These are phyloP conservation scores for Wickerhamiella brachini DNA, from an alignment of 805 yeast genomes.

Conservation along the genomic window DNA sequence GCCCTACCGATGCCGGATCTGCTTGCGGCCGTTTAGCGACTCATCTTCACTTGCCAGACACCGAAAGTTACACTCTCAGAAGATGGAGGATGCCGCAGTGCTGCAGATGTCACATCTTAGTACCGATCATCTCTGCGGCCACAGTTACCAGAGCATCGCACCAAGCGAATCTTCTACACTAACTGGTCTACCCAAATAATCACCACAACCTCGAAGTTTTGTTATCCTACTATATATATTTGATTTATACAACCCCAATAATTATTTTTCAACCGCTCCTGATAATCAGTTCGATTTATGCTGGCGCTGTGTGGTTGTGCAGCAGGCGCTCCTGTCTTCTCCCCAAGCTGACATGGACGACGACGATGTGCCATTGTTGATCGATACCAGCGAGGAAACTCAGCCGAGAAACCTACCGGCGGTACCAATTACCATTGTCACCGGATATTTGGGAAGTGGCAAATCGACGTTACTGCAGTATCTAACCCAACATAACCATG, in stretches of 20 bases:
- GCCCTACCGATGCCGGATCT: conserved; percentile 43
- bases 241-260: not conserved
- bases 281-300: no score
- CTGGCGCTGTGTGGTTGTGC: no score
- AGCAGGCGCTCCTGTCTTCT: no score
- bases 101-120: not conserved
- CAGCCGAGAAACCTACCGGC: not conserved
- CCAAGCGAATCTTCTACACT: not conserved
- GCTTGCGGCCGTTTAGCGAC: conserved; percentile 25
- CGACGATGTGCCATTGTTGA: conserved; percentile 19
- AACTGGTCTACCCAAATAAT: not conserved
- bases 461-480: conserved; percentile 68
- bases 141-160: not conserved
- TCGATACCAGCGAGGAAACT: conserved; percentile 10
- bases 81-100: not conserved
- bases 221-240: not conserved
- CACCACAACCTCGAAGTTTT: not conserved
- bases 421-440: conserved; percentile 83
- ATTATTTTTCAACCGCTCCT: no score
- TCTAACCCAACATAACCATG: conserved; percentile 50
- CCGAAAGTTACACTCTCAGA: conserved; percentile 67
- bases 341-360: conserved; percentile 9
- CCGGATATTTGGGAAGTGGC: conserved; percentile 93
- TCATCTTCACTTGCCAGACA: conserved; percentile 55
- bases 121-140: not conserved